A percentile compares a stretch with the other conserved stretches of the same genome.
phyloP scores from a whole-genome alignment of 2,329 filamentous ascomycete species.

The Scytalidium sp. region DNA sequence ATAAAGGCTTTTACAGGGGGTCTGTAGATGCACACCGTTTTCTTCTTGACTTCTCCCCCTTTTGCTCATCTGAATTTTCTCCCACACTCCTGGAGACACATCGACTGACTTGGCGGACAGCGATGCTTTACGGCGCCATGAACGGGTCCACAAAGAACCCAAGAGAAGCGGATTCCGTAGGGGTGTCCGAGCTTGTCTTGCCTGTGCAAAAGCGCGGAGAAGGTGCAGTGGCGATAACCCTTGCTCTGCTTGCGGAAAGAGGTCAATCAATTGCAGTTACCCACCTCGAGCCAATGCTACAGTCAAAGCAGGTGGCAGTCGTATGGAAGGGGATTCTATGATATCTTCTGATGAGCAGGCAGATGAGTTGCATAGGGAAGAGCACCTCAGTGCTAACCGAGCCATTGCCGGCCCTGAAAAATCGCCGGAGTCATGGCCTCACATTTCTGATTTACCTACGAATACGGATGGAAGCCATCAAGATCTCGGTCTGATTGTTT shows the following conservation, averaged over 20 bases:
- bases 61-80: background rate
- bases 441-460: too few relatives aligned
- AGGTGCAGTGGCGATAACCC: slow-evolving; percentile 17
- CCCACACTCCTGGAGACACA: background rate
- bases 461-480: too few relatives aligned
- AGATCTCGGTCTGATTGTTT: too few relatives aligned
- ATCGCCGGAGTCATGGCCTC: slow-evolving; percentile 12
- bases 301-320: background rate
- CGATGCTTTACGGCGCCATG: slow-evolving; percentile 22
- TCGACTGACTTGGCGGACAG: slow-evolving; percentile 5
- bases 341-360: slow-evolving; percentile 1
- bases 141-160: slow-evolving; percentile 18
- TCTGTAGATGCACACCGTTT: slow-evolving; percentile 7
- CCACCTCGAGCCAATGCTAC: slow-evolving; percentile 4
- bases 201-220: slow-evolving; percentile 16
- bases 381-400: background rate
- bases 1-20: slow-evolving; percentile 22
- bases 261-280: slow-evolving; percentile 16
- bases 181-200: slow-evolving; percentile 17
- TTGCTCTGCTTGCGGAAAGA: slow-evolving; percentile 16
- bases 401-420: slow-evolving; percentile 1
- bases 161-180: slow-evolving; percentile 15
- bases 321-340: background rate
- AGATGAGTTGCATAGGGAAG: background rate
- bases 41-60: too few relatives aligned